These are phyloP conservation scores for Juncus effusus DNA, from an alignment of 176 grass and related monocot genomes.

Conservation along the genomic window DNA sequence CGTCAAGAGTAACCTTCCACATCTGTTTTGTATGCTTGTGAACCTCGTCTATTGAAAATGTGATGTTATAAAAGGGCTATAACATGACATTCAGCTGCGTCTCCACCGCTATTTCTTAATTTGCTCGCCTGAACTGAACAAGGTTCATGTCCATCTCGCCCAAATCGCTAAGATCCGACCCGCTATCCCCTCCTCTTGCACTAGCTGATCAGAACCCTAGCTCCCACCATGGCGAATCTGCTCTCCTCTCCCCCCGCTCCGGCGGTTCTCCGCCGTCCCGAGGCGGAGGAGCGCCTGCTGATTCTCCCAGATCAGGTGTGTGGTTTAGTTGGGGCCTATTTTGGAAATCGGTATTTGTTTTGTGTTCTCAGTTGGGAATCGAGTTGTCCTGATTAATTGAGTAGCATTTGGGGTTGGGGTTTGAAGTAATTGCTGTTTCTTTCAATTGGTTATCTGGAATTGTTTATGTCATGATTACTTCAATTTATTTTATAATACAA, in stretches of 20 bases:
- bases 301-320: conserved; percentile 37
- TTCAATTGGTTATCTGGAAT: conserved; percentile 1
- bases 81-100: conserved; percentile 22
- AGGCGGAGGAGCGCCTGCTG: conserved; percentile 8
- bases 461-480: background rate
- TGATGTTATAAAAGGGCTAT: conserved; percentile 19
- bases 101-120: background rate
- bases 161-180: conserved; percentile 54
- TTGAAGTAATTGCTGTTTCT: background rate
- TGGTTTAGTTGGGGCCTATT: background rate
- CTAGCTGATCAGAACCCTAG: conserved; percentile 32
- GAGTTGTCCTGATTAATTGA: conserved; percentile 10
- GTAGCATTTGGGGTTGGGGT: conserved; percentile 12
- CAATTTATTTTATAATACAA: background rate
- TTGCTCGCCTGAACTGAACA: conserved; percentile 25
- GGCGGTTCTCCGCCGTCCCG: conserved; percentile 18
- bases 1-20: too few species aligned
- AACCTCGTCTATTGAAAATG: background rate
- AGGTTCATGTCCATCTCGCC: conserved; percentile 81
- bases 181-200: conserved; percentile 17
- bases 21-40: too few species aligned
- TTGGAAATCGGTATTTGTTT: conserved; percentile 7
- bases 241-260: conserved; percentile 27
- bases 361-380: conserved; percentile 20
- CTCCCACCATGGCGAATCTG: conserved; percentile 49